Evolutionary conservation across 768 basidiomycete genomes (phyloP).

Genomic region (Rhodosporidiobolus odoratus): DNA sequence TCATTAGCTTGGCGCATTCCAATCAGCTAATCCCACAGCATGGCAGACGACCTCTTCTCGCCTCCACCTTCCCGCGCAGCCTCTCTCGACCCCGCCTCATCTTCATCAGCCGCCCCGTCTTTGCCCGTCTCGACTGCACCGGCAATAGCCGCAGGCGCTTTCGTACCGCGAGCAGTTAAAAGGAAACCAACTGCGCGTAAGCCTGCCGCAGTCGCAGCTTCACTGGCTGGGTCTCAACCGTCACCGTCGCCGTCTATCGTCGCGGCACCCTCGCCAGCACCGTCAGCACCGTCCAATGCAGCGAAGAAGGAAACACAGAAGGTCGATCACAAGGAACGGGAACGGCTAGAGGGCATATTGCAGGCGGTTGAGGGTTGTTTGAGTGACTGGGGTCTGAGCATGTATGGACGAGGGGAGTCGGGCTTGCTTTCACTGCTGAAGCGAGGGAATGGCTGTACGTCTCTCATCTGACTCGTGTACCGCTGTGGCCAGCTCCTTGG

Average conservation of each 20-base stretch:
- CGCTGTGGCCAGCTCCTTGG: no score
- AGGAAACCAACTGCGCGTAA: no score
- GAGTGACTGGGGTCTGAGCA: conserved; percentile 10
- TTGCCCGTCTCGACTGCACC: neutral
- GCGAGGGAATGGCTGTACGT: conserved; percentile 4
- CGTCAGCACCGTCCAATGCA: neutral
- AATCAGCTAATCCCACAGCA: no score
- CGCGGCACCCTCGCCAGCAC: neutral
- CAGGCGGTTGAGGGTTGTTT: neutral
- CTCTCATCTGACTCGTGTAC: no score
- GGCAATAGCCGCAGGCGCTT: neutral
- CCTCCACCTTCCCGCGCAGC: neutral
- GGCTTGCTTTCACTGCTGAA: neutral
- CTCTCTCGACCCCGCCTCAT: neutral
- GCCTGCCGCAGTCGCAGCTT: no score
- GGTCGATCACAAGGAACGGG: neutral
- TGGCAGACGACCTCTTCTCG: conserved; percentile 6
- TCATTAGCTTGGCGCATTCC: no score
- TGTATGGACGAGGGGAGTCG: neutral
- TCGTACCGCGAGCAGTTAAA: no score
- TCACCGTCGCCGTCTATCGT: neutral
- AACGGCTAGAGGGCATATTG: conserved; percentile 7
- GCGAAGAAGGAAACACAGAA: neutral
- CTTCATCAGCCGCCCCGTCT: neutral
- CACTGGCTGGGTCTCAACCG: no score